phyloP scores from a whole-genome alignment of 2,329 filamentous ascomycete species.

The Phialophora chinensis region DNA sequence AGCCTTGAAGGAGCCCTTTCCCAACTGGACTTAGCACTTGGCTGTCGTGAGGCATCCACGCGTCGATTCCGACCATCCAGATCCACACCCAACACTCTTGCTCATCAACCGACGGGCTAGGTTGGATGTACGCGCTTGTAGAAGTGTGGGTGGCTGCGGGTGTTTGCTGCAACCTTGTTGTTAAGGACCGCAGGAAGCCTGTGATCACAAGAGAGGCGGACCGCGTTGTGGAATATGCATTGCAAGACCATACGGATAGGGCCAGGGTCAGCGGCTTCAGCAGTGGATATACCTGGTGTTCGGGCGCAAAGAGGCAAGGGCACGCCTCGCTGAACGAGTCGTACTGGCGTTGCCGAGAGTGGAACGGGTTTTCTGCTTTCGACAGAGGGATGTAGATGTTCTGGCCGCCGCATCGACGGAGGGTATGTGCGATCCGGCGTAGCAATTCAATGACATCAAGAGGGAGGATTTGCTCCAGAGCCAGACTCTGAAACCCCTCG shows the following conservation, averaged over 20 bases:
- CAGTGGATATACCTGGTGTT: conserved; percentile 9
- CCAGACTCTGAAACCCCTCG: conserved; percentile 4
- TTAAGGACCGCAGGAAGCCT: conserved; percentile 9
- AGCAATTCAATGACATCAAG: conserved; percentile 11
- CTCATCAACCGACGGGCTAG: neutral
- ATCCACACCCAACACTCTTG: conserved; percentile 9
- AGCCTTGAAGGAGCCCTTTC: conserved; percentile 1
- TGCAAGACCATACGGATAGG: conserved; percentile 8
- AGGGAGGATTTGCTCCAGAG: neutral
- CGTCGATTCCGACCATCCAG: conserved; percentile 8
- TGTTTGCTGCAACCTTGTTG: neutral
- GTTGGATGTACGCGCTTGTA: neutral
- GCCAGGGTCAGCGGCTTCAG: conserved; percentile 8
- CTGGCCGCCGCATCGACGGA: neutral
- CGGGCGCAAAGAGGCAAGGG: conserved; percentile 8
- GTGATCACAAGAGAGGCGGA: neutral
- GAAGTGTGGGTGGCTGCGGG: neutral
- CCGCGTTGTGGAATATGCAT: conserved; percentile 4
- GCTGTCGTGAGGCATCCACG: neutral
- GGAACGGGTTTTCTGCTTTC: conserved; percentile 2
- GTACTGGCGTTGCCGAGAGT: neutral
- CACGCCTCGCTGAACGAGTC: conserved; percentile 11
- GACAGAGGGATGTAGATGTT: conserved; percentile 1
- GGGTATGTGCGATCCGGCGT: neutral
- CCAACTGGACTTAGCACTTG: neutral